A percentile compares a stretch with the other conserved stretches of the same genome.
phyloP scores from a whole-genome alignment of 495 filamentous ascomycete genomes.

The Aspergillus mulundensis region DNA sequence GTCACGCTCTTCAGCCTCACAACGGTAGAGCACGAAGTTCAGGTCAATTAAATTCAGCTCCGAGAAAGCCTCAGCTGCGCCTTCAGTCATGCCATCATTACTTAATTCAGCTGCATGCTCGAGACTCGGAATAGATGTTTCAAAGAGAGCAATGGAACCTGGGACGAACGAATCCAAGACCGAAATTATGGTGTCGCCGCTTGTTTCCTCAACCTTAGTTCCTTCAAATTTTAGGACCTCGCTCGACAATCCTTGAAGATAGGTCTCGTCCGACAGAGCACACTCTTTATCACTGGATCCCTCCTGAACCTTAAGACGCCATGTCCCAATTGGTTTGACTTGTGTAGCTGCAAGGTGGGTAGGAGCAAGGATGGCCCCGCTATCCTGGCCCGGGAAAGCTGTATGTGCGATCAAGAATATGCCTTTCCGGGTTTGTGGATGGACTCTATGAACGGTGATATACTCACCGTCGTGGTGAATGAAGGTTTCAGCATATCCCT shows the following conservation, averaged over 20 bases:
- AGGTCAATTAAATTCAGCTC: constrained; percentile 72
- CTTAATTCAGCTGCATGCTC: constrained; percentile 79
- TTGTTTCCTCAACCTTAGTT: constrained; percentile 60
- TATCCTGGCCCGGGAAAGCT: constrained; percentile 83
- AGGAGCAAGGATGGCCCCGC: constrained; percentile 68
- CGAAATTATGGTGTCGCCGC: constrained; percentile 70
- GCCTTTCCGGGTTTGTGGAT: constrained; percentile 84
- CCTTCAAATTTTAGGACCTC: constrained; percentile 68
- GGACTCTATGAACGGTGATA: constrained; percentile 91
- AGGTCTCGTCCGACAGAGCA: constrained; percentile 62
- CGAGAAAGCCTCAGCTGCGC: constrained; percentile 74
- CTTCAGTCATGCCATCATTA: constrained; percentile 68
- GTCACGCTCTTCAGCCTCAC: constrained; percentile 87
- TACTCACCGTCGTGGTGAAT: constrained; percentile 96
- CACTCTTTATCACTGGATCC: constrained; percentile 59
- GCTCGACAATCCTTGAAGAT: constrained; percentile 76
- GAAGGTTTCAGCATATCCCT: constrained; percentile 91
- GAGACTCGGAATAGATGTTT: constrained; percentile 86
- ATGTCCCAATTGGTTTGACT: constrained; percentile 79
- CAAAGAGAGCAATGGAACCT: constrained; percentile 89
- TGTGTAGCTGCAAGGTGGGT: constrained; percentile 69
- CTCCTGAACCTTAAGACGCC: constrained; percentile 79
- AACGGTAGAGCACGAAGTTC: constrained; percentile 88
- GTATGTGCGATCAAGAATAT: constrained; percentile 95
- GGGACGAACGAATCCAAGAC: constrained; percentile 81